These are phyloP conservation scores for Alternaria burnsii DNA, from an alignment of 2,329 filamentous ascomycete species.

Conservation along the genomic window DNA sequence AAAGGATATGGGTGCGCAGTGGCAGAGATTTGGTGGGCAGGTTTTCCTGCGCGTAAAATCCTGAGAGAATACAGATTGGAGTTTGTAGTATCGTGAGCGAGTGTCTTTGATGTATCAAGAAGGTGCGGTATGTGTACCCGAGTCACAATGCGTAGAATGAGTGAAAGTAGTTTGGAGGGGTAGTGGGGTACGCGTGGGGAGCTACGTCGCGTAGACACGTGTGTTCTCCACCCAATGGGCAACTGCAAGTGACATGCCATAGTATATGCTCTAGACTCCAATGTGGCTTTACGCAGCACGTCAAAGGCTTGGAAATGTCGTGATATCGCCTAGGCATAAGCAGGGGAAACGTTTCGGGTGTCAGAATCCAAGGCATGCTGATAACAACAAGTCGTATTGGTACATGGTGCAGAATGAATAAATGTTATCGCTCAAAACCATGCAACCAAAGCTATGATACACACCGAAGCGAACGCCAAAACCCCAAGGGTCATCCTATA, in stretches of 20 bases:
- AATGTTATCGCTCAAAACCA: constrained; percentile 1
- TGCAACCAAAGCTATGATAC: constrained; percentile 20
- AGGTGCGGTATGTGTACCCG: constrained; percentile 5
- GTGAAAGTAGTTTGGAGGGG: neutral
- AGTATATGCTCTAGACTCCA: neutral
- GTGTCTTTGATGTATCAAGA: neutral
- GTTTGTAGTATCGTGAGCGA: neutral
- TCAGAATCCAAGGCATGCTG: neutral
- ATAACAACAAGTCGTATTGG: constrained; percentile 1
- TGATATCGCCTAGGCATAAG: neutral
- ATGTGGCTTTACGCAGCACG: neutral
- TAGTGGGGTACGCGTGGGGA: constrained; percentile 2
- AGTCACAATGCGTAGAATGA: neutral
- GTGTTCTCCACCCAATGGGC: neutral
- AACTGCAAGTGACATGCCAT: constrained; percentile 5
- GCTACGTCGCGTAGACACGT: constrained; percentile 5
- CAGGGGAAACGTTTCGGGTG: neutral
- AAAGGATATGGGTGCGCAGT: neutral
- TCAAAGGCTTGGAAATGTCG: constrained; percentile 2
- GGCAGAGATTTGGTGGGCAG: neutral
- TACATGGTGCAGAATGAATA: neutral
- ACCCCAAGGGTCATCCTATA: neutral
- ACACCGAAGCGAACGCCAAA: constrained; percentile 12
- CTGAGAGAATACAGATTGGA: constrained; percentile 4
- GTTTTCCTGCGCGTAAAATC: neutral